Conservation (phyloP, 345 rosid genomes). For the Murraya koenigii region DNA sequence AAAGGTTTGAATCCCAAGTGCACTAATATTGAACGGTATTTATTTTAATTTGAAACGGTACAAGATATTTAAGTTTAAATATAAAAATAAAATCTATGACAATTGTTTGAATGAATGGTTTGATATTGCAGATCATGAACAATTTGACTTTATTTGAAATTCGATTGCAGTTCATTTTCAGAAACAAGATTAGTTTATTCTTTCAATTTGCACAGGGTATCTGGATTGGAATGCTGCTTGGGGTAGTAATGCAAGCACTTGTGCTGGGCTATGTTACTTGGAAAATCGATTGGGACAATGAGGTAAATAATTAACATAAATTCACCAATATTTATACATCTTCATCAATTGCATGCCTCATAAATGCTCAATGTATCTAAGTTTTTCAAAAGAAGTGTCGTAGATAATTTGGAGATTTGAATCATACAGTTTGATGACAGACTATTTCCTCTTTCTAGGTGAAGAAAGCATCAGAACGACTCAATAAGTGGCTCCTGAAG, state of each 20-base stretch:
- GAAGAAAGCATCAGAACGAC: slow-evolving; percentile 33
- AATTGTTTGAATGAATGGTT: too few relatives aligned
- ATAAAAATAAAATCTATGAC: too few relatives aligned
- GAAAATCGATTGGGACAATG: slow-evolving; percentile 52
- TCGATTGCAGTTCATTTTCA: too few relatives aligned
- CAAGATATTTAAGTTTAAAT: too few relatives aligned
- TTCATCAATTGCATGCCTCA: background rate
- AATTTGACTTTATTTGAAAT: too few relatives aligned
- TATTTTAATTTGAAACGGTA: too few relatives aligned
- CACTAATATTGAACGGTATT: too few relatives aligned
- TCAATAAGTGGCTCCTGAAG: slow-evolving; percentile 35
- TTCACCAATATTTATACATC: background rate
- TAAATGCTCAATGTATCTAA: background rate
- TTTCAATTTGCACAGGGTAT: slow-evolving; percentile 36
- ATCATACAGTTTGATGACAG: background rate
- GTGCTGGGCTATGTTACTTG: slow-evolving; percentile 41
- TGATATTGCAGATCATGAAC: too few relatives aligned
- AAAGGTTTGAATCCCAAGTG: too few relatives aligned
- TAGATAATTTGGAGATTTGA: background rate
- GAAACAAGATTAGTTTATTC: too few relatives aligned
- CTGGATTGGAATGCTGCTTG: slow-evolving; percentile 59
- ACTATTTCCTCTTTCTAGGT: slow-evolving; percentile 30
- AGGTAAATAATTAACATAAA: slow-evolving; percentile 26
- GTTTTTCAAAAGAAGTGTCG: background rate
- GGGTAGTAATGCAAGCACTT: slow-evolving; percentile 31